phyloP scores from a whole-genome alignment of 495 filamentous ascomycete species.

The Staphylotrichum tortipilum region DNA sequence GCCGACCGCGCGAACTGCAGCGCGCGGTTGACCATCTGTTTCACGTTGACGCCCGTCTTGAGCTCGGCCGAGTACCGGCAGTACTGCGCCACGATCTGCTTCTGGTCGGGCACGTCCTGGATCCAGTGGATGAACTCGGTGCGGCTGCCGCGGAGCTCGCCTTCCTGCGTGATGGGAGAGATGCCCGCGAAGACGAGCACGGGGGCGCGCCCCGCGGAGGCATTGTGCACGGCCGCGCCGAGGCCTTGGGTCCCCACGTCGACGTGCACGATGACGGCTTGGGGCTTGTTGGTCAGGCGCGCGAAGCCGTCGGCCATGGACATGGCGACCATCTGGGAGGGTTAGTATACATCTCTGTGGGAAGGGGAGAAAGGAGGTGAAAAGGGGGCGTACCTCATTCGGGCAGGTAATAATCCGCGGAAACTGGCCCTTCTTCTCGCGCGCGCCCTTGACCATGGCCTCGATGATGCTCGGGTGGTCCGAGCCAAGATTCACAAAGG shows the following conservation, averaged over 20 bases:
- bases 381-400: conserved; percentile 53
- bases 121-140: conserved; percentile 99
- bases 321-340: conserved; percentile 86
- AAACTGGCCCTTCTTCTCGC: conserved; percentile 55
- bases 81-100: conserved; percentile 84
- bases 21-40: conserved; percentile 90
- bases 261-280: conserved; percentile 91
- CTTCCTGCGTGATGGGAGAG: conserved; percentile 82
- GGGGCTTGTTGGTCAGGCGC: conserved; percentile 72
- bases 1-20: conserved; percentile 76
- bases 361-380: background rate
- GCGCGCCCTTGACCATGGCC: conserved; percentile 86
- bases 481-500: conserved; percentile 92
- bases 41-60: conserved; percentile 86
- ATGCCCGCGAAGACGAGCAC: conserved; percentile 88
- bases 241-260: conserved; percentile 90
- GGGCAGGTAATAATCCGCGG: conserved; percentile 88
- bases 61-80: conserved; percentile 88
- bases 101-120: conserved; percentile 92
- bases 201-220: conserved; percentile 74
- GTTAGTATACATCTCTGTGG: background rate
- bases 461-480: conserved; percentile 90
- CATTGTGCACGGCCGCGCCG: conserved; percentile 87
- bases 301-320: conserved; percentile 97
- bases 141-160: conserved; percentile 77